Conservation (phyloP, 2,329 filamentous ascomycete species). For the Cordyceps javanica region DNA sequence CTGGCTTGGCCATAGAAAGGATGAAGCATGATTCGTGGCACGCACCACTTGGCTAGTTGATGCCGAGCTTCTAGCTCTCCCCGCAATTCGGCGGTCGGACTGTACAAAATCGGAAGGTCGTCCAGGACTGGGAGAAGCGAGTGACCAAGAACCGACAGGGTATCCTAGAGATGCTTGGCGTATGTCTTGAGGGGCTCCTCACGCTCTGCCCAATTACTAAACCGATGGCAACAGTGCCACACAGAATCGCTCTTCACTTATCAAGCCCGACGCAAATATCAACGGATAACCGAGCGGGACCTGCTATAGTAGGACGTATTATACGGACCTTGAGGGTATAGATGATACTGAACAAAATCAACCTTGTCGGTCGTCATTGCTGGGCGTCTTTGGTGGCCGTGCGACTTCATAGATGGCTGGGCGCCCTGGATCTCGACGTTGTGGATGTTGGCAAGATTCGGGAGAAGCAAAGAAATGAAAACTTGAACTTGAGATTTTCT, state of each 20-base stretch:
- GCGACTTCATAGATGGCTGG: too few relatives aligned
- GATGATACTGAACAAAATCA: too few relatives aligned
- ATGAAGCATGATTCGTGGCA: background rate
- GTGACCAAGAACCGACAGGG: background rate
- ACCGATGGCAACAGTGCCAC: background rate
- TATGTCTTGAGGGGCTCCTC: background rate
- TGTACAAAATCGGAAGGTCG: constrained; percentile 1
- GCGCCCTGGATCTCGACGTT: too few relatives aligned
- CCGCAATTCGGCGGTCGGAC: background rate
- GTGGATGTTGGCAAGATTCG: too few relatives aligned
- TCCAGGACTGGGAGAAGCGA: background rate
- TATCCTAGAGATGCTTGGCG: background rate
- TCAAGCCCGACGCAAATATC: background rate
- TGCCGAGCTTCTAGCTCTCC: background rate
- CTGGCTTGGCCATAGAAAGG: background rate
- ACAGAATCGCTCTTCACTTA: background rate
- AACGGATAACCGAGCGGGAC: too few relatives aligned
- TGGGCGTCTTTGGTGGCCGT: too few relatives aligned
- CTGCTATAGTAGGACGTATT: too few relatives aligned
- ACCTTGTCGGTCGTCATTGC: too few relatives aligned
- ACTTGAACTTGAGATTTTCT: too few relatives aligned
- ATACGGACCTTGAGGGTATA: too few relatives aligned
- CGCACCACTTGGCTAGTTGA: background rate
- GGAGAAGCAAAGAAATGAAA: too few relatives aligned
- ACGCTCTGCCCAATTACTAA: background rate